Percentiles rank a stretch among this genome's conserved stretches.
Evolutionary conservation across 768 basidiomycete genomes (phyloP).

Genomic region (Cubamyces lactineus): DNA sequence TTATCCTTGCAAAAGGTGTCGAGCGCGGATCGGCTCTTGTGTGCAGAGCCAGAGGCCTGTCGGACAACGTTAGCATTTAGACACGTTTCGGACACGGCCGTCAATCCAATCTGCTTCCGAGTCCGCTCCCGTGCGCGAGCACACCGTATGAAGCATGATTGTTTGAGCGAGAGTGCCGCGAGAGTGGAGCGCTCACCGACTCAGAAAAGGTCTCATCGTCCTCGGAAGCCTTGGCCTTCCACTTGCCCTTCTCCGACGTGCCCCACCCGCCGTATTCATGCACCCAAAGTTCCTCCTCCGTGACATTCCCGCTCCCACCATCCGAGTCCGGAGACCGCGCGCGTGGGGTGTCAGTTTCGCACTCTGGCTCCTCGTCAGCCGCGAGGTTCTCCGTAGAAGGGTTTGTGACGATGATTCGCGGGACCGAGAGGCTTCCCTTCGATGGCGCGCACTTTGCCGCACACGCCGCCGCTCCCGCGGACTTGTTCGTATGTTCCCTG

Average conservation of each 20-base stretch:
- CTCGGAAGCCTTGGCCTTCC: slow-evolving; percentile 20
- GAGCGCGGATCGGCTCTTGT: neutral
- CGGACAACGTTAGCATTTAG: neutral
- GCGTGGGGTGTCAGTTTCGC: neutral
- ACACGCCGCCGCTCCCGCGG: neutral
- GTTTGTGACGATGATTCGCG: slow-evolving; percentile 19
- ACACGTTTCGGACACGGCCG: neutral
- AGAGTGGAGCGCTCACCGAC: slow-evolving; percentile 8
- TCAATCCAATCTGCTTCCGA: neutral
- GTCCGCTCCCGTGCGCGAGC: neutral
- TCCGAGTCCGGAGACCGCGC: slow-evolving; percentile 4
- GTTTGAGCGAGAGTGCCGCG: neutral
- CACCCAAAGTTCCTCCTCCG: slow-evolving; percentile 22
- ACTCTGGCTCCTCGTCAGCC: neutral
- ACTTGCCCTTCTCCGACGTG: slow-evolving; percentile 27
- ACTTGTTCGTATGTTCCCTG: neutral
- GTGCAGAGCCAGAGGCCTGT: slow-evolving; percentile 5
- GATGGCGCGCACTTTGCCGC: neutral
- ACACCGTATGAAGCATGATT: too few relatives aligned
- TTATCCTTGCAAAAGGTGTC: neutral
- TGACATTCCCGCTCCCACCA: slow-evolving; percentile 3
- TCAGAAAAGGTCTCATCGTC: slow-evolving; percentile 1
- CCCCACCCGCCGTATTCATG: slow-evolving; percentile 24
- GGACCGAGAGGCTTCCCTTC: slow-evolving; percentile 8
- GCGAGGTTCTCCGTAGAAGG: slow-evolving; percentile 15